Evolutionary conservation across 805 yeast species (phyloP).

Genomic region (Metschnikowia lunata): DNA sequence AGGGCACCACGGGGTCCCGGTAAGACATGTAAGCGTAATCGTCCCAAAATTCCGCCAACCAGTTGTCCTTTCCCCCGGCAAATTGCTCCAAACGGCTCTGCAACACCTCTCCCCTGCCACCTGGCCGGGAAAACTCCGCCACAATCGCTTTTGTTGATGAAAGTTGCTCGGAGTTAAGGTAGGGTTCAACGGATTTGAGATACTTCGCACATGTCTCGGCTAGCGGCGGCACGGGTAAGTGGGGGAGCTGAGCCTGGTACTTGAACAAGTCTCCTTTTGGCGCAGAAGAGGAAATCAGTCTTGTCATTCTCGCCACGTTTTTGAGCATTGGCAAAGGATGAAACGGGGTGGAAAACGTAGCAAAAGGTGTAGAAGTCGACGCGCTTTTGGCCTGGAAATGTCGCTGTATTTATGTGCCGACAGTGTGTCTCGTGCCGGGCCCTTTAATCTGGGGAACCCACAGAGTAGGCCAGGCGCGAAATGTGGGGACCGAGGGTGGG

Average conservation of each 20-base stretch:
- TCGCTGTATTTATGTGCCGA: too few relatives aligned
- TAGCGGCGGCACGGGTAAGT: slow-evolving; percentile 82
- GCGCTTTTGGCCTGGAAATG: too few relatives aligned
- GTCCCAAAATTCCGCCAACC: slow-evolving; percentile 94
- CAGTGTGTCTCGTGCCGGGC: too few relatives aligned
- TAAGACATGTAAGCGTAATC: slow-evolving; percentile 86
- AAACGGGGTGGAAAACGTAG: neutral
- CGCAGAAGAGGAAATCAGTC: slow-evolving; percentile 22
- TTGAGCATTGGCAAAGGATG: slow-evolving; percentile 12
- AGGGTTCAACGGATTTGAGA: slow-evolving; percentile 70
- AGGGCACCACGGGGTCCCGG: slow-evolving; percentile 93
- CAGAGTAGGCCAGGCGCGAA: neutral
- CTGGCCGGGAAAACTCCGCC: slow-evolving; percentile 57
- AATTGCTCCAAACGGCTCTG: slow-evolving; percentile 61
- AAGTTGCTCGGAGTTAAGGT: slow-evolving; percentile 47
- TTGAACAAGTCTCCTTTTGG: slow-evolving; percentile 65
- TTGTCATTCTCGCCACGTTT: slow-evolving; percentile 15
- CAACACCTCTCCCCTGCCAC: slow-evolving; percentile 62
- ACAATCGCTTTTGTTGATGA: slow-evolving; percentile 51
- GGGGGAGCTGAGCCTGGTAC: slow-evolving; percentile 70
- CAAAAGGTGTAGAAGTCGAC: too few relatives aligned
- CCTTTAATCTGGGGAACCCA: too few relatives aligned
- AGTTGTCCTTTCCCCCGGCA: slow-evolving; percentile 66
- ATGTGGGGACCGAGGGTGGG: neutral
- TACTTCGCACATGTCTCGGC: slow-evolving; percentile 66